Evolutionary conservation across 1,139 yeast genomes (phyloP), one percentile per base, ranked within the genome.

Genomic region (Tardiomyces digboiensis): DNA sequence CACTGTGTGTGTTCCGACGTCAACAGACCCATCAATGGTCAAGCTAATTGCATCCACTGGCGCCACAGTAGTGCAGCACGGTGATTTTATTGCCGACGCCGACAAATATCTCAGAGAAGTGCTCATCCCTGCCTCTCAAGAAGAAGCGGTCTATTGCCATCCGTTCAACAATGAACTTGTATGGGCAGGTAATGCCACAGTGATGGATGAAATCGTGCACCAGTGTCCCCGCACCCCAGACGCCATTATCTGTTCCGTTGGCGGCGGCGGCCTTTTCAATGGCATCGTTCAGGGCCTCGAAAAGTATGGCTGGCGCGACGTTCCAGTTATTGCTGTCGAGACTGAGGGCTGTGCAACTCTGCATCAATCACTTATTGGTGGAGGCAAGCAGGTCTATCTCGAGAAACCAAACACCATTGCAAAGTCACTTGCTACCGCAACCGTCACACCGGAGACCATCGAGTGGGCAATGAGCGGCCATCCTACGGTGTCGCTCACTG

Each of bases 201-300:
- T 82, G 52, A 70, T 81, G 2, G 77, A 76, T 46, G 91, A 82
- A 56, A 65, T 81, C 7, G 66, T 70, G 3, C 56, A 56, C 2
- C 79, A 76, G 51, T 56, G 78, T 43, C 42, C 42, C 6, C 45
- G 58, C 3, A 66, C 64, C 40, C 67, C 82, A 8, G 78, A 74
- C 52, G 85, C 80, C 0, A 66, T 82, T 37, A 75, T 81, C 1
- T 80, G 87, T 59, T 78, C 86, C 33, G 77, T 80, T 39, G 91
- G 89, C 10, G 91, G 89, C 2, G 89, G 88, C 13, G 89, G 89
- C 1, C 66, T 82, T 42, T 80, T 74, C 63, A 74, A 74, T 55
- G 89, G 91, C 1, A 61, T 82, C 3, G 75, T 78, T 33, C 67
- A 68, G 47, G 89, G 88, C 0, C 60, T 82, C 45, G 59, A 66